Evolutionary conservation across 768 basidiomycete species (phyloP), one percentile per base, ranked within the genome.

Genomic region (Auriscalpium vulgare): DNA sequence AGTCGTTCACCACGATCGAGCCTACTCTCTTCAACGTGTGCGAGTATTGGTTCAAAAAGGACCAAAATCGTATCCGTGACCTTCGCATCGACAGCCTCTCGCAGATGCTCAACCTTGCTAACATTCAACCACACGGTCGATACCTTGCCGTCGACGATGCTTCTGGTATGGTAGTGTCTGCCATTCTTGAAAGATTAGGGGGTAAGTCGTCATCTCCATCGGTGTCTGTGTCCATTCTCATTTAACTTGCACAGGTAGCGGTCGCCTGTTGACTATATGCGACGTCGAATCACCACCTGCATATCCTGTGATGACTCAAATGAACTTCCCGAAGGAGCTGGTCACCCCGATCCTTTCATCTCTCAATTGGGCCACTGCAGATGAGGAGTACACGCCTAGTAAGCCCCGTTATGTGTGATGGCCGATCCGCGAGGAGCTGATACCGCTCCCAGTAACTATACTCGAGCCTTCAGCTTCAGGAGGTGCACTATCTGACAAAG

Each of bases 221-320:
- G 23, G 23, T 43, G 2, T 37, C 9, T 11, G 9, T 5, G 16
- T n/a, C 43, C 19, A 44, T 23, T 43, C 16, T 62, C 40, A 57
- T 53, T 44, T 14, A 37, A 10, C 37, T 43, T 40, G 52, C 44
- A 1, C 61, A 92, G 93, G 90, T 29, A 72, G 83, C 63, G 97
- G 95, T 17, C 79, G 82, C 51, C 72, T 98, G 10, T 74, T 97
- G 59, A 83, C 88, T 1, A 84, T 99, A 59, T 90, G 87, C 61
- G 91, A 95, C 59, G 81, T 85, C 36, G 95, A 97, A 63, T 91
- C 89, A 11, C 94, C 95, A 6, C 95, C 97, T 8, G 87, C 92
- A 44, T 95, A 91, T 69, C 88, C 90, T 11, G 80, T 93, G 19
- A 69, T 93, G 66, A 73, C 76, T 3, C 76, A 86, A 56, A 92